Evolutionary conservation across 2,329 filamentous ascomycete genomes (phyloP), one percentile per base, ranked within the genome.

Genomic region (Metarhizium album): DNA sequence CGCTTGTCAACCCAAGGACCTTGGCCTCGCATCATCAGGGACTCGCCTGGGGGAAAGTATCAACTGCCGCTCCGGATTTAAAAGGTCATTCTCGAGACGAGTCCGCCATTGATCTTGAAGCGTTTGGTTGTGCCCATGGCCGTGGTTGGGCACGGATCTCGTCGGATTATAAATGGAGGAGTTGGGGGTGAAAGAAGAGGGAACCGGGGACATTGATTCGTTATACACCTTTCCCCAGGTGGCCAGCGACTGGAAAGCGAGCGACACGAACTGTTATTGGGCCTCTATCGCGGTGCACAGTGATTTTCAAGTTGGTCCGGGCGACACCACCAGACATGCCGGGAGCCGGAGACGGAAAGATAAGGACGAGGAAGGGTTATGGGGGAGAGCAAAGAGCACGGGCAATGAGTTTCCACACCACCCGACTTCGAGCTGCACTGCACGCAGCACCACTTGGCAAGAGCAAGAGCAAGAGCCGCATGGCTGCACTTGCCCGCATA

Each of bases 391-490:
- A n/a, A n/a, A n/a, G n/a, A n/a, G n/a, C n/a, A n/a, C n/a, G n/a
- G n/a, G n/a, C n/a, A n/a, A n/a, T n/a, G n/a, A 6, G 38, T 18
- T 18, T 22, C 9, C n/a, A 42, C 16, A n/a, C 38, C 16, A n/a
- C 38, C 38, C 38, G 18, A 42, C 38, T 13, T 42, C 18, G 8
- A 6, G n/a, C 38, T 14, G n/a, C 38, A 42, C 38, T 13, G 20
- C 18, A 8, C 14, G n/a, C 38, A 5, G n/a, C 38, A 42, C 38
- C 18, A 42, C 7, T 20, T 42, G 38, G n/a, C 31, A 14, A 46
- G 48, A 50, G 48, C 48, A 42, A 33, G 42, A 50, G n/a, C 31
- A 14, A 46, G 48, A 50, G 48, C 48, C 48, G 42, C 48, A 50
- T 50, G 20, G 31, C 40, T n/a, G n/a, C 40, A 13, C 48, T 38